These are phyloP conservation scores for Metarhizium robertsii DNA, from an alignment of 2,329 filamentous ascomycete species.

Conservation along the genomic window DNA sequence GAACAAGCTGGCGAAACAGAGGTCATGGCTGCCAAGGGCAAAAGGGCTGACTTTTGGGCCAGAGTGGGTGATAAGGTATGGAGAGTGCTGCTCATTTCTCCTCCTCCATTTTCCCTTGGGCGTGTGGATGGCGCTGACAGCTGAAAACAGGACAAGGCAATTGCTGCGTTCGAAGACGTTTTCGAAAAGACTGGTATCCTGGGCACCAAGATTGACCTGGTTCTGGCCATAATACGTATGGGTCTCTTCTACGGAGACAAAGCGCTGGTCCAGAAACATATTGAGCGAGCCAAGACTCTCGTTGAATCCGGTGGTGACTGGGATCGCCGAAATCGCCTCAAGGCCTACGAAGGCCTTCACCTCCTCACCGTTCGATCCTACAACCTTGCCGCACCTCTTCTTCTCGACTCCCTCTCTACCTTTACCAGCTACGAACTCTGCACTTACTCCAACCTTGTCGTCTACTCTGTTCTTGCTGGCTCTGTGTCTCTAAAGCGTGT, in stretches of 20 bases:
- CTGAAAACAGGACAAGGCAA: slow-evolving; percentile 70
- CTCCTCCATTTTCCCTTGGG: neutral
- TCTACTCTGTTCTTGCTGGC: slow-evolving; percentile 91
- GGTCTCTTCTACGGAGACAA: slow-evolving; percentile 95
- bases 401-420: slow-evolving; percentile 93
- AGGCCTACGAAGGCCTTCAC: slow-evolving; percentile 95
- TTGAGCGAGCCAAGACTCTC: slow-evolving; percentile 79
- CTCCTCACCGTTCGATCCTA: slow-evolving; percentile 88
- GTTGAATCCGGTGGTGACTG: slow-evolving; percentile 96
- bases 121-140: neutral
- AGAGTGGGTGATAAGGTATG: slow-evolving; percentile 88
- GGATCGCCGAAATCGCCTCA: slow-evolving; percentile 95
- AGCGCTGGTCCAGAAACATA: slow-evolving; percentile 82
- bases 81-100: neutral
- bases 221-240: slow-evolving; percentile 91
- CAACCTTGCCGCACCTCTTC: slow-evolving; percentile 77
- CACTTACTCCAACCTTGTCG: slow-evolving; percentile 88
- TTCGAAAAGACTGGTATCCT: slow-evolving; percentile 97
- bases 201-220: slow-evolving; percentile 93
- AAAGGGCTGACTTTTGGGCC: slow-evolving; percentile 93
- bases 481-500: slow-evolving; percentile 92
- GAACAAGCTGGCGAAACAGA: slow-evolving; percentile 97
- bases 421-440: slow-evolving; percentile 99
- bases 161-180: slow-evolving; percentile 83
- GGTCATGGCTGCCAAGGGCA: slow-evolving; percentile 83